A percentile compares a stretch with the other conserved stretches of the same genome.
Evolutionary conservation across 345 rosid species (phyloP).

Genomic region (Barbarea vulgaris): DNA sequence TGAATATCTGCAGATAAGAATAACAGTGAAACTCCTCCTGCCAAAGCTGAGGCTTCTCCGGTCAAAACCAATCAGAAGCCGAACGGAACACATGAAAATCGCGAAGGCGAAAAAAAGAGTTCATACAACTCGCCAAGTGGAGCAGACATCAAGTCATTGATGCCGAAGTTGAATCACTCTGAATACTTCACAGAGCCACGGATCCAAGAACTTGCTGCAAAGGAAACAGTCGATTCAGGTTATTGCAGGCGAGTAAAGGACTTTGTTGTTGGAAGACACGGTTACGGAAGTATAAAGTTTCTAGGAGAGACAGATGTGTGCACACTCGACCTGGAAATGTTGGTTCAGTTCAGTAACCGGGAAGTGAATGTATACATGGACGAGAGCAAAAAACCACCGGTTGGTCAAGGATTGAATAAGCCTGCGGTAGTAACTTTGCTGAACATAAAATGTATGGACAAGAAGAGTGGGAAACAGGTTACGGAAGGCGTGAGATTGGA

Average conservation of each 20-base stretch:
- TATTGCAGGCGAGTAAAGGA: conserved; percentile 72
- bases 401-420: conserved; percentile 92
- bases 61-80: conserved; percentile 51
- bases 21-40: conserved; percentile 44
- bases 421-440: conserved; percentile 95
- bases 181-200: conserved; percentile 95
- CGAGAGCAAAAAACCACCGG: conserved; percentile 84
- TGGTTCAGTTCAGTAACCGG: conserved; percentile 80
- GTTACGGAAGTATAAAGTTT: conserved; percentile 86
- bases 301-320: conserved; percentile 88
- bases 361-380: conserved; percentile 98
- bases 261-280: conserved; percentile 85
- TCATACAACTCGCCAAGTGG: conserved; percentile 61
- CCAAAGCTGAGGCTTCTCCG: conserved; percentile 38
- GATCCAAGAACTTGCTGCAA: conserved; percentile 90
- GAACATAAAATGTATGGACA: conserved; percentile 88
- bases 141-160: conserved; percentile 79
- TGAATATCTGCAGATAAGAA: conserved; percentile 48
- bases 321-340: conserved; percentile 72
- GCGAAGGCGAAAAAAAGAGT: conserved; percentile 50
- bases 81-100: conserved; percentile 57
- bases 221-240: conserved; percentile 81
- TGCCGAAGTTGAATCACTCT: conserved; percentile 83
- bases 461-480: conserved; percentile 65
- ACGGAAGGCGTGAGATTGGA: conserved; percentile 71